Evolutionary conservation across 352 stramenopile species (phyloP).

Genomic region (Pythium guiyangense): DNA sequence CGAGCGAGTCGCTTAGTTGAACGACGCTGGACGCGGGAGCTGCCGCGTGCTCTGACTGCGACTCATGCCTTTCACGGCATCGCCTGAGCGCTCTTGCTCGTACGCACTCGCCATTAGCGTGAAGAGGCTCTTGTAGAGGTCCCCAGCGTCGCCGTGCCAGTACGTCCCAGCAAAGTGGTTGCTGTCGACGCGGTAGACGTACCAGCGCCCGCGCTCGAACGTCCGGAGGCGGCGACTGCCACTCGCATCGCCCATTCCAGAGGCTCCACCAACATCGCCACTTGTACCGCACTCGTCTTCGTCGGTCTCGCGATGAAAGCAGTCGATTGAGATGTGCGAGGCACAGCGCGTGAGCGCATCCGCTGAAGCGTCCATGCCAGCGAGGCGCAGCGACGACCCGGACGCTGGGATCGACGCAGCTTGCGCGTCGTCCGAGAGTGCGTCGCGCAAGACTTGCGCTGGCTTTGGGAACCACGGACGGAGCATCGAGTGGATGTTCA

Average conservation of each 20-base stretch:
- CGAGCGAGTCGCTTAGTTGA: too few relatives aligned
- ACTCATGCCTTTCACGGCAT: not conserved
- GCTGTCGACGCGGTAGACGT: constrained; percentile 71
- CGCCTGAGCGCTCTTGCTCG: constrained; percentile 20
- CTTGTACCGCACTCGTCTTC: constrained; percentile 12
- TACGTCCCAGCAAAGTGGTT: constrained; percentile 75
- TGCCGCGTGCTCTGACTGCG: constrained; percentile 6
- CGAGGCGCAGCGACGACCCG: constrained; percentile 31
- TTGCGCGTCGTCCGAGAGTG: constrained; percentile 13
- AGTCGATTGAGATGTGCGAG: constrained; percentile 75
- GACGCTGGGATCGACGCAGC: constrained; percentile 32
- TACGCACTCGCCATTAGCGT: constrained; percentile 59
- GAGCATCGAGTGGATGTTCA: constrained; percentile 75
- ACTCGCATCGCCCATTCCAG: not conserved
- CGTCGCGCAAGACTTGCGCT: constrained; percentile 24
- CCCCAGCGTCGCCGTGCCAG: constrained; percentile 53
- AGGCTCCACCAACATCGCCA: too few relatives aligned
- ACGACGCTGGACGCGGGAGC: constrained; percentile 6
- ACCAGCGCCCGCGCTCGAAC: constrained; percentile 66
- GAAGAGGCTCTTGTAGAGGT: constrained; percentile 72
- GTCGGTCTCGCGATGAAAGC: constrained; percentile 38
- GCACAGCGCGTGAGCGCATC: constrained; percentile 34
- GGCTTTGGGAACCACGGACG: constrained; percentile 58
- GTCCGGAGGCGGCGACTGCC: constrained; percentile 13
- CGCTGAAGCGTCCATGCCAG: not conserved